Conservation (phyloP, 495 filamentous ascomycete genomes). For the Annulohypoxylon nitens region DNA sequence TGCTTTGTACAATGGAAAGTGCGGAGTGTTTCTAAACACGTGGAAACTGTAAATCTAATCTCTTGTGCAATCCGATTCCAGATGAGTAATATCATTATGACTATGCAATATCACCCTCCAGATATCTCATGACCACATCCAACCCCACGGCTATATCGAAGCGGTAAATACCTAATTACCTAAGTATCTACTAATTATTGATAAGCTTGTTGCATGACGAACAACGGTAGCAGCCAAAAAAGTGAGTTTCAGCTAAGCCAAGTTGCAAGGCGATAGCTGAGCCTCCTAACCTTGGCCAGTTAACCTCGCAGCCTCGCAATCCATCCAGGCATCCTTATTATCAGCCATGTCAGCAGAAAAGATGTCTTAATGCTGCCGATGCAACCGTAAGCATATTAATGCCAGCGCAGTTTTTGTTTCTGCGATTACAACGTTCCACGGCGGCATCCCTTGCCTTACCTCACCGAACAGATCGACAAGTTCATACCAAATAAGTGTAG, state of each 20-base stretch:
- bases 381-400: neutral
- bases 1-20: neutral
- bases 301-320: slow-evolving; percentile 3
- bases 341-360: neutral
- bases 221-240: neutral
- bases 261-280: neutral
- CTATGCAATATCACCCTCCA: neutral
- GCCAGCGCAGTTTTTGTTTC: neutral
- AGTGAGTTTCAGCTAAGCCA: neutral
- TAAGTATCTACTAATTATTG: neutral
- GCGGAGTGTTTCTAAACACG: slow-evolving; percentile 2
- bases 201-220: neutral
- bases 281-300: neutral
- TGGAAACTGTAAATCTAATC: neutral
- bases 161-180: too few relatives aligned
- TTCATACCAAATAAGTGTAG: neutral
- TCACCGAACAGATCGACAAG: neutral
- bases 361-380: neutral
- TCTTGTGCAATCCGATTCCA: neutral
- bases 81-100: neutral
- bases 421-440: slow-evolving; percentile 2
- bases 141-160: slow-evolving; percentile 1
- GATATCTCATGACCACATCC: neutral
- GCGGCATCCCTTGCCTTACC: slow-evolving; percentile 2
- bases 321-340: neutral